Base-by-base conservation (phyloP, 257 asterid species). In the Craterostigma plantagineum region DNA sequence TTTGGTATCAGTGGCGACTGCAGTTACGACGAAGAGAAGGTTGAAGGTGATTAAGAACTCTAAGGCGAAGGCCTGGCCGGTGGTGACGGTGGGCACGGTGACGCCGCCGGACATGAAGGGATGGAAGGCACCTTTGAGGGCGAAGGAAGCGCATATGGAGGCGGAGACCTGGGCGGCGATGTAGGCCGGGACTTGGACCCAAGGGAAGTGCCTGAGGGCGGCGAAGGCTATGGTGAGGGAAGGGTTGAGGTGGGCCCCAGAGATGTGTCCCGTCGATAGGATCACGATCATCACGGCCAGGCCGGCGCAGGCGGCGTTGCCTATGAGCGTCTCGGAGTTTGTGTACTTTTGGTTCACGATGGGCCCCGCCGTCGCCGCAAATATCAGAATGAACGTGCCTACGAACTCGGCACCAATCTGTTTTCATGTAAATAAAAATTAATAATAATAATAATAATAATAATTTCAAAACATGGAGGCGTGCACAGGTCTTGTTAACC, bases 321-420 rank as follows among this genome's bases (percentile, higher is more conserved):
- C 96, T 0, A 86, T 56, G 33, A 86, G 74, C 4, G 81, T 63
- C 51, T 86, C 96, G 0, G 63, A 81, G 8, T 83, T 91, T 4
- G 33, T 18, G 60, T 72, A 70, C 72, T 86, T 86, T 51, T 81
- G 79, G 72, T 81, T 81, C 74, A 86, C 92, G 10, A 86, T 86
- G 7, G 94, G 92, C 45, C 73, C 92, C 0, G 91, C 96, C 0
- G 92, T 67, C 4, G 94, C 96, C 7, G 65, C 82, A 15, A 86
- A 86, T 69, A 77, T 86, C 38, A 86, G 71, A 50, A 86, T 77
- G 75, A 81, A 81, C 15, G 94, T 81, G 11, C 94, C 96, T 3
- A 86, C 83, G 63, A 86, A 86, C 70, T 86, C 96, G 0, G 96
- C 96, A 53, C 92, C 96, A 38, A 86, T 51, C 94, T 86, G 51